Conservation (phyloP, 164 flowering plant species). For the Vitis rotundifolia region DNA sequence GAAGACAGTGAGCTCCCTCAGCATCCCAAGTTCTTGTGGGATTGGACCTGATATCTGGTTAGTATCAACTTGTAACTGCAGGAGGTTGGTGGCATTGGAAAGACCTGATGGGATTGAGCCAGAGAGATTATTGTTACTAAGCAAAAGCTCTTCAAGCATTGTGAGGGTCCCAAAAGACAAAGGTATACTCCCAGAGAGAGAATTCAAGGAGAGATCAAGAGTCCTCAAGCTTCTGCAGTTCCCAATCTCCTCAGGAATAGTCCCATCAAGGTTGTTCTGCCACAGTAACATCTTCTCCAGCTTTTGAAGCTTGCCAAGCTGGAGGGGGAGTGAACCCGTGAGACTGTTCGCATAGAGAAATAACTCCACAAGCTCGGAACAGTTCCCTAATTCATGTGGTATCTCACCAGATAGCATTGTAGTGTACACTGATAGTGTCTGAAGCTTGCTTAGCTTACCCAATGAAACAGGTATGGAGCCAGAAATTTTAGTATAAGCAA, state of each 20-base stretch:
- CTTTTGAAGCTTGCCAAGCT: constrained; percentile 53
- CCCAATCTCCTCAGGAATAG: constrained; percentile 63
- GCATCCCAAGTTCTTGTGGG: constrained; percentile 40
- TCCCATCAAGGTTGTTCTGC: constrained; percentile 59
- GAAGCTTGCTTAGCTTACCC: constrained; percentile 12
- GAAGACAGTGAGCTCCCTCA: constrained; percentile 33
- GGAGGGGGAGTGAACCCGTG: constrained; percentile 50
- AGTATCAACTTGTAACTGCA: constrained; percentile 37
- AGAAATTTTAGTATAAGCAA: constrained; percentile 52
- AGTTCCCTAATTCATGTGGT: constrained; percentile 6
- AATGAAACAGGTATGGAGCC: constrained; percentile 17
- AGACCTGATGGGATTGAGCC: constrained; percentile 41
- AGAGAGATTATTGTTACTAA: constrained; percentile 32
- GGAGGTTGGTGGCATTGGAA: constrained; percentile 22
- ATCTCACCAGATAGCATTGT: constrained; percentile 11
- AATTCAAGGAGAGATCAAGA: constrained; percentile 57
- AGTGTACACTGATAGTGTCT: constrained; percentile 5
- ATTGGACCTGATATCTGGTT: constrained; percentile 44
- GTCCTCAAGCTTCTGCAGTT: constrained; percentile 42
- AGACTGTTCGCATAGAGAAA: constrained; percentile 21
- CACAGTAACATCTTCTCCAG: constrained; percentile 58
- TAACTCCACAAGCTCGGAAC: constrained; percentile 26
- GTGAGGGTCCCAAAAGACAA: constrained; percentile 42
- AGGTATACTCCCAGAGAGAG: constrained; percentile 61
- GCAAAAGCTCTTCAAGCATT: constrained; percentile 44